Base-by-base conservation (phyloP, 257 asterid species). In the Jacaranda copaia region DNA sequence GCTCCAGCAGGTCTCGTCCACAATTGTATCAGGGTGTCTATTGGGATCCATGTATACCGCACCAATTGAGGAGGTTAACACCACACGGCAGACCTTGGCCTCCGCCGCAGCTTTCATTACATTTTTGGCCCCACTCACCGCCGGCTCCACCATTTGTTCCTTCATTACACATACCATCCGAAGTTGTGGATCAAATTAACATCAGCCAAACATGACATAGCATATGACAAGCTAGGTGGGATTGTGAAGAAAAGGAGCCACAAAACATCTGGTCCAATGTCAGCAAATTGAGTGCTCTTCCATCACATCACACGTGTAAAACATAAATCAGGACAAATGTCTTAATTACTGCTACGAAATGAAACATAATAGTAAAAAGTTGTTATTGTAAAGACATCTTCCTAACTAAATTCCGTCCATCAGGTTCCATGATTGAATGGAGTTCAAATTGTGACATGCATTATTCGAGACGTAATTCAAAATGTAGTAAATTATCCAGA, bases 111-210 rank as follows among this genome's bases (percentile, higher is more conserved):
- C 97, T 1, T 82, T 86, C 6, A 95, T 86, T 79, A 95, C 98
- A 77, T 78, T 66, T 79, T 87, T 85, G 6, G 99, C 87, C 46
- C 98, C 98, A 7, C 77, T 86, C 60, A 93, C 97, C 11, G 99
- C 93, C 10, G 99, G 99, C 89, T 93, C 98, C 90, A 95, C 88
- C 98, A 95, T 90, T 93, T 95, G 92, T 77, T 95, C 97, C 99
- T 96, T 75, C 65, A 81, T 66, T 6, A 18, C 39, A 20, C 11
- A 56, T 11, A 20, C 32, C 64, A 58, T 6, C 38, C 20, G 6
- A 32, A 60, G 39, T 60, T 14, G 51, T 70, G 36, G 14, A 52
- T 14, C 66, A 60, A 53, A 75, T 25, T 25, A 25, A 25, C 32
- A 2, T 25, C 32, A 25, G 32, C 32, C 32, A 7, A 7, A 5